Evolutionary conservation across 805 yeast species (phyloP), one percentile per base, ranked within the genome.

Genomic region (Wickerhamiella dianesei): DNA sequence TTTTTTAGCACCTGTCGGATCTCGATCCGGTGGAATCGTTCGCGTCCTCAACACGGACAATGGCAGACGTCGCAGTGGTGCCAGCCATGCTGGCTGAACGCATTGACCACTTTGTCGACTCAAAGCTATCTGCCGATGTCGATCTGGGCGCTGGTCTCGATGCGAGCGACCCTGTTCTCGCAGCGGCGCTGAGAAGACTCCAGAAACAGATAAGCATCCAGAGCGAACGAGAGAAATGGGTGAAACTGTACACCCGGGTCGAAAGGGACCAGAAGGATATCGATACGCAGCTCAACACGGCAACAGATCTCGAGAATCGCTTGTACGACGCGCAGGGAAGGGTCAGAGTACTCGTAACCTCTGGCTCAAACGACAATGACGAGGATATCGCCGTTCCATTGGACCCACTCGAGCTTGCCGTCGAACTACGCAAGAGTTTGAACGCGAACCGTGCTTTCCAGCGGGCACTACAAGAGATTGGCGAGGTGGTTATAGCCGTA

Each of bases 401-500:
- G 35, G 62, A 59, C 49, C 55, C 60, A 4, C 62, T 56, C 40
- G 50, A 57, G 43, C 58, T 62, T 22, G 63, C 56, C 41, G 50
- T 65, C 19, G 70, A 68, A 53, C 62, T 68, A 37, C 57, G 63
- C 21, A 62, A 65, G 47, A 62, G 68, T 3, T 71, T 65, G 50
- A 65, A 62, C 43, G 84, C 86, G 42, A 82, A 82, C 62, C 72
- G 75, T 48, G 88, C 87, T 3, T 64, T 64, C 57, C 79, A 77
- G 56, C 74, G 75, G 57, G 87, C 88, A 3, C 65, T 82, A 32
- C 73, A 77, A 48, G 94, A 85, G 57, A 82, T 85, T 29, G 94
- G 94, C 21, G 81, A 84, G 35, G 94, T 85, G 18, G 88, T 85
- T 18, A 80, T 82, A 37, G 83, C 89, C 14, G 95, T 85, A 20